Evolutionary conservation across 352 stramenopile species (phyloP), one percentile per base, ranked within the genome.

Genomic region (Phytophthora foliorum): DNA sequence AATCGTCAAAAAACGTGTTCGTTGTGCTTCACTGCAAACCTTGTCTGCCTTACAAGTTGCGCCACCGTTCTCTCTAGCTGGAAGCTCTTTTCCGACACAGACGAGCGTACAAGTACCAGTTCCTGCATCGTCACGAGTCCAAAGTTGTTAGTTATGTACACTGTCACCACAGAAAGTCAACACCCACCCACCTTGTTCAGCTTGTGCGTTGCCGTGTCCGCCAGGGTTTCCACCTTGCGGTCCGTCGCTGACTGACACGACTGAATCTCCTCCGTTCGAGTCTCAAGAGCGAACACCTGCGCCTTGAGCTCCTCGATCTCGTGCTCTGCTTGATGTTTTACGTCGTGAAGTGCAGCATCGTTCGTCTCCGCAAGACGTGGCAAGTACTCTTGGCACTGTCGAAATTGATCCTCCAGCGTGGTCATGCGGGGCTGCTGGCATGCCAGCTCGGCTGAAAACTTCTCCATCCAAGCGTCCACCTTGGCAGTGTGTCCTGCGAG

Each of bases 391-490:
- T 88, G 77, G 34, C 72, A 80, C 5, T 72, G 75, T 5, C 50
- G 77, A 38, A 83, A 60, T 29, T 84, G 79, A 10, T 88, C 78
- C 21, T 87, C 73, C 8, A 73, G 44, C 25, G 75, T 70, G 0
- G 60, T 54, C 22, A 86, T 38, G 8, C 79, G 75, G 4, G 62
- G 39, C 46, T 82, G 67, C 45, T 90, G 78, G 19, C 63, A 48
- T 25, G 74, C 60, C 38, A 89, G 51, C 25, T 89, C 73, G 3
- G 51, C 69, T 27, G 81, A 86, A 25, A 86, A 75, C 52, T 89
- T 89, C n/a, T 89, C 78, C 63, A 89, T 90, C 78, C 83, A 91
- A n/a, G 72, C 67, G 25, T 90, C 75, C 31, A 78, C 71, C 21
- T 82, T 84, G 17, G 49, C 67, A 24, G 80, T 57, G 31, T 90